These are phyloP conservation scores for Taxillus chinensis DNA, from an alignment of 164 flowering plant species.

Conservation along the genomic window DNA sequence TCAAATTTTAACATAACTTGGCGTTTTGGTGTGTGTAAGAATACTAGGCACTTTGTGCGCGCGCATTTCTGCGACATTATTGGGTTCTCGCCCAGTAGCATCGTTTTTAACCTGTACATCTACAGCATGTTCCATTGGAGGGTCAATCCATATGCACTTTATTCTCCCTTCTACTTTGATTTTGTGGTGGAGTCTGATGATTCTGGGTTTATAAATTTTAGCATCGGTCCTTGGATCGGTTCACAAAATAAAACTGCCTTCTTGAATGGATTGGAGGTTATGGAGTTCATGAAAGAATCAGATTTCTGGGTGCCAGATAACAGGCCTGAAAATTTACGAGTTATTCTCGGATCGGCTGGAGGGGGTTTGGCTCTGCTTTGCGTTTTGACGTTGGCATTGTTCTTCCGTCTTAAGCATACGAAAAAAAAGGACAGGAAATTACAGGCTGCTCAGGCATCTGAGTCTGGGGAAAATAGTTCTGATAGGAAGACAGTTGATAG, in stretches of 20 bases:
- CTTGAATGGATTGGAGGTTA: slow-evolving; percentile 50
- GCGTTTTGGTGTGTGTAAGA: slow-evolving; percentile 23
- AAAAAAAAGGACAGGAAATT: slow-evolving; percentile 14
- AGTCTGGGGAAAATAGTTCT: slow-evolving; percentile 15
- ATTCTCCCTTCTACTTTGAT: slow-evolving; percentile 22
- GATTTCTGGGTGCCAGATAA: not conserved
- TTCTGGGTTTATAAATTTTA: slow-evolving; percentile 25
- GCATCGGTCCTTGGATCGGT: slow-evolving; percentile 17
- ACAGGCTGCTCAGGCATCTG: slow-evolving; percentile 6
- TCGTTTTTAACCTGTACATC: slow-evolving; percentile 20
- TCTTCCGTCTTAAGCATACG: slow-evolving; percentile 8
- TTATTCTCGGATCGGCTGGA: slow-evolving; percentile 13
- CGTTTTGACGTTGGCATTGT: slow-evolving; percentile 2
- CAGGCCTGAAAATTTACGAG: not conserved
- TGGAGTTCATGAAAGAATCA: slow-evolving; percentile 19
- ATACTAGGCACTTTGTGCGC: slow-evolving; percentile 21
- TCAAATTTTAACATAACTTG: slow-evolving; percentile 24
- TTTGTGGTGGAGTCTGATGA: slow-evolving; percentile 29
- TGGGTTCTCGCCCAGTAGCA: not conserved
- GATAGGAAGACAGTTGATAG: slow-evolving; percentile 6
- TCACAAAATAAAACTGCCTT: slow-evolving; percentile 9
- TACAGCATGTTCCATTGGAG: not conserved
- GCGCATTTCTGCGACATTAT: slow-evolving; percentile 37
- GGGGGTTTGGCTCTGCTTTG: slow-evolving; percentile 12
- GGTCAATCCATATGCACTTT: slow-evolving; percentile 4